Percentiles rank a stretch among this genome's conserved stretches.
Conservation (phyloP, 305 asterid species). For the Solanum chacoense region DNA sequence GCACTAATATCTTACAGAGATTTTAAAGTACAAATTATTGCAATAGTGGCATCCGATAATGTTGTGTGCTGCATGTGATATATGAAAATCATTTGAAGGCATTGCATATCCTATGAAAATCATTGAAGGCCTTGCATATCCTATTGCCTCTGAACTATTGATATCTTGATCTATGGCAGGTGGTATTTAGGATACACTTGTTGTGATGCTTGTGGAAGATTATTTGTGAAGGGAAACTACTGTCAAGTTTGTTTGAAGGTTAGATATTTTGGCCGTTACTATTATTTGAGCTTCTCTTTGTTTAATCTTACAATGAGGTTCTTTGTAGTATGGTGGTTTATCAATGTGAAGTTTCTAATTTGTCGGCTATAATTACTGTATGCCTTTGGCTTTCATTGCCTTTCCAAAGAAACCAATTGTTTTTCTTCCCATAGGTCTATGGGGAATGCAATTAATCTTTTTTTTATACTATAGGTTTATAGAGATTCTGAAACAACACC, state of each 20-base stretch:
- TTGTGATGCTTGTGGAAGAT: conserved; percentile 99
- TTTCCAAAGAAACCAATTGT: background rate
- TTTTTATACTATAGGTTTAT: conserved; percentile 54
- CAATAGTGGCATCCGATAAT: background rate
- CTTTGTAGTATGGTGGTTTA: background rate
- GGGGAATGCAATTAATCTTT: background rate
- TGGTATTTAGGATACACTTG: conserved; percentile 98
- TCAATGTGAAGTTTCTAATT: background rate
- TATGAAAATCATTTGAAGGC: background rate
- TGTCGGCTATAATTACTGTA: background rate
- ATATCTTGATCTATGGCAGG: conserved; percentile 43
- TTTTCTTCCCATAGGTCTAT: background rate
- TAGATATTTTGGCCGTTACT: background rate
- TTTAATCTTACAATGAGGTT: background rate
- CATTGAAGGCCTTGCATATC: background rate
- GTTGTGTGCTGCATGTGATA: background rate
- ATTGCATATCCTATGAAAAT: background rate
- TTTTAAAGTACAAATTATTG: background rate
- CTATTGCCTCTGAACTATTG: background rate
- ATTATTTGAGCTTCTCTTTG: background rate
- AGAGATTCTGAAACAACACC: conserved; percentile 99
- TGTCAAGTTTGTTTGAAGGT: conserved; percentile 99
- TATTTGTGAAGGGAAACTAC: conserved; percentile 87
- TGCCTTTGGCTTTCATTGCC: background rate
- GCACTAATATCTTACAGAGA: background rate